phyloP scores from a whole-genome alignment of 495 filamentous ascomycete species.

The Zalerion maritima region DNA sequence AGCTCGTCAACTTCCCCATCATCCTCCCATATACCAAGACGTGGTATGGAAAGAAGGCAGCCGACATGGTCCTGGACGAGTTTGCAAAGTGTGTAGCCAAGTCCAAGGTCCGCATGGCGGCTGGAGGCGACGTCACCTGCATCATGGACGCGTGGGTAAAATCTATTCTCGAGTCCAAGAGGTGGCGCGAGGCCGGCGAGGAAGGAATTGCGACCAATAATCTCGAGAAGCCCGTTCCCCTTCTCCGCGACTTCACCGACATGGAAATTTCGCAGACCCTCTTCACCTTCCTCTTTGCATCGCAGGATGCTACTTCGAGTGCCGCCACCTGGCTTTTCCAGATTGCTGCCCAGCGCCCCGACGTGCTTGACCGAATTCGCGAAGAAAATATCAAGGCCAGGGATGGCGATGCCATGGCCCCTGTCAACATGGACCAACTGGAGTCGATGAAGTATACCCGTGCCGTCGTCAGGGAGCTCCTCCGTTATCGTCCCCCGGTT shows the following conservation, averaged over 20 bases:
- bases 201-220: constrained; percentile 50
- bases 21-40: constrained; percentile 92
- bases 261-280: constrained; percentile 89
- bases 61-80: constrained; percentile 80
- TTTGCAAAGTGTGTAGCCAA: constrained; percentile 88
- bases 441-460: constrained; percentile 84
- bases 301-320: constrained; percentile 89
- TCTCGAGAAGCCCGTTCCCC: constrained; percentile 61
- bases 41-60: constrained; percentile 94
- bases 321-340: constrained; percentile 94
- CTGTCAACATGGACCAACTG: constrained; percentile 65
- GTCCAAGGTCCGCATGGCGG: constrained; percentile 81
- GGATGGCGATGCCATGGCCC: constrained; percentile 57
- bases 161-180: constrained; percentile 66
- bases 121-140: constrained; percentile 73
- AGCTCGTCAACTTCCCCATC: constrained; percentile 97
- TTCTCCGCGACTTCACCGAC: constrained; percentile 79
- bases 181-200: constrained; percentile 55
- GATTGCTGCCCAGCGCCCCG: constrained; percentile 83
- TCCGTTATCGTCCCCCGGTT: constrained; percentile 92
- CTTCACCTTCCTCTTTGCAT: constrained; percentile 96
- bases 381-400: constrained; percentile 77
- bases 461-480: constrained; percentile 81
- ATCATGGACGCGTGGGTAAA: constrained; percentile 93
- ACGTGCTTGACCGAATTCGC: constrained; percentile 76